Conservation (phyloP, 495 filamentous ascomycete species). For the Aspergillus haitiensis region DNA sequence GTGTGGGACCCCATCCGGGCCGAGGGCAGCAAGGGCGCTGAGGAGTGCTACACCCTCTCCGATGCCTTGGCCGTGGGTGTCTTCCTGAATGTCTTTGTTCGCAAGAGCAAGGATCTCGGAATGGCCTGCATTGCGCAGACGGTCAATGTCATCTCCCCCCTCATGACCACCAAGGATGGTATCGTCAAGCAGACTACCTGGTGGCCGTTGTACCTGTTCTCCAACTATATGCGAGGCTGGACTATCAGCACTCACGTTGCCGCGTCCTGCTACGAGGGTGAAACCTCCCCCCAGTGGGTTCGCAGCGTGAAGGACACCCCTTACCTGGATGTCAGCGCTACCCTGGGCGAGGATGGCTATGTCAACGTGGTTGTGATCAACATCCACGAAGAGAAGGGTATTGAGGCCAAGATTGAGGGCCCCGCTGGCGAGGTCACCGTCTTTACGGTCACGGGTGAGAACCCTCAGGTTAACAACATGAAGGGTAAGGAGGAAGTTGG, state of each 20-base stretch:
- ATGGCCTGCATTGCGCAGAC: conserved; percentile 83
- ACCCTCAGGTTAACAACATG: conserved; percentile 58
- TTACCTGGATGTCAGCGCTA: conserved; percentile 70
- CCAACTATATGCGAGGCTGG: conserved; percentile 71
- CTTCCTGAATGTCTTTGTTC: conserved; percentile 78
- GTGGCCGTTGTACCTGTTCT: conserved; percentile 74
- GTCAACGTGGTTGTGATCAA: conserved; percentile 70
- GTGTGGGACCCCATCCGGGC: conserved; percentile 78
- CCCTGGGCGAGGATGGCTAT: conserved; percentile 59
- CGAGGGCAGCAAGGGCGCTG: conserved; percentile 64
- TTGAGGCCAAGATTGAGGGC: conserved; percentile 57
- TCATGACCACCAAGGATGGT: conserved; percentile 66
- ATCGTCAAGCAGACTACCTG: conserved; percentile 73
- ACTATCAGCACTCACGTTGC: conserved; percentile 63
- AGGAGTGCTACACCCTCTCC: conserved; percentile 71
- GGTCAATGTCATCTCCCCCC: conserved; percentile 75
- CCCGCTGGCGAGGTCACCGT: conserved; percentile 48
- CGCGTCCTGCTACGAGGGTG: conserved; percentile 59
- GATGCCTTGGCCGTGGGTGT: conserved; percentile 73
- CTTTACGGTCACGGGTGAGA: conserved; percentile 59
- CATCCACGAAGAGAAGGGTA: conserved; percentile 57
- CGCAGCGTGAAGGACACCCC: conserved; percentile 62
- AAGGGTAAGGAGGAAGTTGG: conserved; percentile 60
- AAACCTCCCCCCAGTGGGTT: conserved; percentile 65
- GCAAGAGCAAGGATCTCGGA: conserved; percentile 67